Conservation (phyloP, 306 rosid genomes). For the Bauhinia variegata region DNA sequence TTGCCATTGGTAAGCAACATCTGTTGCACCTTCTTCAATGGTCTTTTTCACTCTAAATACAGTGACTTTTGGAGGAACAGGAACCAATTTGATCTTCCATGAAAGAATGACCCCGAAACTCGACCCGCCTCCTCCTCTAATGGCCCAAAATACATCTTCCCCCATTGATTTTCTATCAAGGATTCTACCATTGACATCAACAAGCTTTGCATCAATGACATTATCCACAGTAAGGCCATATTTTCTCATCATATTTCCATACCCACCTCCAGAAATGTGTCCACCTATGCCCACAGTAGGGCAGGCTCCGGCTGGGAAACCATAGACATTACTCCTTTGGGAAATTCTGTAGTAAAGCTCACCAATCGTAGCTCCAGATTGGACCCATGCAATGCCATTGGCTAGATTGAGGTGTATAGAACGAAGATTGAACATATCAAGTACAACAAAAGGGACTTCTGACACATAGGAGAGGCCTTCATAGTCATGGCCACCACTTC, state of each 20-base stretch:
- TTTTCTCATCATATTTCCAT: conserved; percentile 46
- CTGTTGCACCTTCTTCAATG: conserved; percentile 23
- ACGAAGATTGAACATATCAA: conserved; percentile 32
- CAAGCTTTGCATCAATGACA: conserved; percentile 36
- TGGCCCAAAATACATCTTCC: conserved; percentile 52
- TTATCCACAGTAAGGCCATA: conserved; percentile 45
- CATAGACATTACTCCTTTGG: conserved; percentile 11
- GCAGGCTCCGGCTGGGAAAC: conserved; percentile 40
- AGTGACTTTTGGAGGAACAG: conserved; percentile 36
- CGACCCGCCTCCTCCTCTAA: conserved; percentile 50
- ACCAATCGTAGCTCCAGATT: conserved; percentile 44
- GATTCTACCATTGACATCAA: conserved; percentile 42
- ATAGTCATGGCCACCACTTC: conserved; percentile 48
- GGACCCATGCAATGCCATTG: conserved; percentile 32
- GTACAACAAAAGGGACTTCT: conserved; percentile 37
- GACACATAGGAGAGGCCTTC: conserved; percentile 48
- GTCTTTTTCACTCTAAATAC: conserved; percentile 33
- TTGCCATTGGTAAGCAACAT: conserved; percentile 47
- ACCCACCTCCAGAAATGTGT: conserved; percentile 43
- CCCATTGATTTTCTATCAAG: conserved; percentile 48
- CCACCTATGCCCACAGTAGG: conserved; percentile 36
- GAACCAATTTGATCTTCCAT: conserved; percentile 45
- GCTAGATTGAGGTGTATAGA: conserved; percentile 24
- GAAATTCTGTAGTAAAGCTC: conserved; percentile 28
- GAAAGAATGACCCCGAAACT: conserved; percentile 52